Evolutionary conservation across 1,284 basidiomycete genomes (phyloP).

Genomic region (Stygiomarasmius scandens): DNA sequence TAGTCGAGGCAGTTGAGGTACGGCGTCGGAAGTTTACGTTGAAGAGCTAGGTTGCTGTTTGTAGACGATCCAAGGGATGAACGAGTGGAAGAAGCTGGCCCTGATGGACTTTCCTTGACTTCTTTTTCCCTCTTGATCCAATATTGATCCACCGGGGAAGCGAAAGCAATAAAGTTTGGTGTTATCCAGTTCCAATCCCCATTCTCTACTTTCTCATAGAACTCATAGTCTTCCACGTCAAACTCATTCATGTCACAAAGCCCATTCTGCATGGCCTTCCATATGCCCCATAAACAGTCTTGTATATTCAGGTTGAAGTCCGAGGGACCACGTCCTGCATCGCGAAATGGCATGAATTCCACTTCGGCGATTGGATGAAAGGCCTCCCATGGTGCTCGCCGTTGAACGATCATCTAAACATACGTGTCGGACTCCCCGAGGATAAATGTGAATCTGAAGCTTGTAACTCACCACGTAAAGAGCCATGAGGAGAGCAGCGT

Average conservation of each 20-base stretch:
- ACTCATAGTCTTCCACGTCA: slow-evolving; percentile 87
- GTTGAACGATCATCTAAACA: slow-evolving; percentile 87
- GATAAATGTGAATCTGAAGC: slow-evolving; percentile 16
- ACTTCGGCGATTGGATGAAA: slow-evolving; percentile 90
- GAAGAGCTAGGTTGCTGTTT: slow-evolving; percentile 58
- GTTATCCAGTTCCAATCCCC: slow-evolving; percentile 99
- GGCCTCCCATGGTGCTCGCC: slow-evolving; percentile 92
- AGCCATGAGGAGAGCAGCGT: slow-evolving; percentile 90
- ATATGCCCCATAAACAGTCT: slow-evolving; percentile 93
- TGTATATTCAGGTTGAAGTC: slow-evolving; percentile 94
- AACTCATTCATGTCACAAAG: slow-evolving; percentile 94
- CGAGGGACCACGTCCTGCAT: slow-evolving; percentile 91
- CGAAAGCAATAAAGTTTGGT: slow-evolving; percentile 93
- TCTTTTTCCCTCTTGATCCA: slow-evolving; percentile 78
- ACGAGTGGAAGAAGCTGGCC: slow-evolving; percentile 23
- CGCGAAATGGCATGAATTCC: slow-evolving; percentile 94
- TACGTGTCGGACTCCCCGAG: slow-evolving; percentile 22
- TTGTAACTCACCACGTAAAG: slow-evolving; percentile 77
- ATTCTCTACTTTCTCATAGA: slow-evolving; percentile 93
- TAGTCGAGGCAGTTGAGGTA: slow-evolving; percentile 91
- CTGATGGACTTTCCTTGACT: slow-evolving; percentile 40
- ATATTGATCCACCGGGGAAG: slow-evolving; percentile 83
- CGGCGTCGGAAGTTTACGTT: slow-evolving; percentile 74
- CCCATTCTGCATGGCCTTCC: slow-evolving; percentile 90
- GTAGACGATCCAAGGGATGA: slow-evolving; percentile 35